Base-by-base conservation (phyloP, 768 basidiomycete genomes). In the Podaxis carcinomalis region DNA sequence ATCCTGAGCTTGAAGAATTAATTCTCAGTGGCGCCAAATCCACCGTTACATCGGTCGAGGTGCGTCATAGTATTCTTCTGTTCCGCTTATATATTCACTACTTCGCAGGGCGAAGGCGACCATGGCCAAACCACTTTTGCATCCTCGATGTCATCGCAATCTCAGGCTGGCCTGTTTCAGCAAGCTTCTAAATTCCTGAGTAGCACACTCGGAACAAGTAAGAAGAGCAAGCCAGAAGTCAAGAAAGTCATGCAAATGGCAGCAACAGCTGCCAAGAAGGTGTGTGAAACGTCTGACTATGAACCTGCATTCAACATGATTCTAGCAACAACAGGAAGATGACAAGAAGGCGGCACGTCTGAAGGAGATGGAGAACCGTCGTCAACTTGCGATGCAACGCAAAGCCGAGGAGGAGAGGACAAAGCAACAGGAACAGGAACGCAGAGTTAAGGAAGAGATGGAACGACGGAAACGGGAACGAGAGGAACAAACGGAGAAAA, bases 211-310 rank as follows among this genome's bases (percentile, higher is more conserved):
- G 85, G 89, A 5, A 80, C 80, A 6, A 77, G 79, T 62, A 93
- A 90, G 77, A 93, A 91, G 69, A 78, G 70, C 46, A 89, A 89
- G 66, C 78, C 85, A 6, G 89, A 92, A 68, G 84, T 92, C 44
- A 94, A 93, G 77, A 91, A 88, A 57, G 78, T 79, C 51, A 70
- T 94, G 32, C 90, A 92, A 68, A 80, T 88, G 62, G 93, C 94
- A 14, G 90, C 92, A 0, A 83, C 83, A 16, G 91, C 86, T 2
- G 93, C 92, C 2, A 95, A 93, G 78, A 96, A 89, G 88, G 95
- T 65, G 27, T 37, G 13, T 28, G 4, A 5, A 42, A n/a, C 51
- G 3, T 57, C 28, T 39, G 25, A 50, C 36, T 28, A 36, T 23
- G n/a, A 50, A 57, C 4, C 49, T 42, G 47, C 37, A 60, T 23